Evolutionary conservation across 345 rosid genomes (phyloP).

Genomic region (Populus euphratica): DNA sequence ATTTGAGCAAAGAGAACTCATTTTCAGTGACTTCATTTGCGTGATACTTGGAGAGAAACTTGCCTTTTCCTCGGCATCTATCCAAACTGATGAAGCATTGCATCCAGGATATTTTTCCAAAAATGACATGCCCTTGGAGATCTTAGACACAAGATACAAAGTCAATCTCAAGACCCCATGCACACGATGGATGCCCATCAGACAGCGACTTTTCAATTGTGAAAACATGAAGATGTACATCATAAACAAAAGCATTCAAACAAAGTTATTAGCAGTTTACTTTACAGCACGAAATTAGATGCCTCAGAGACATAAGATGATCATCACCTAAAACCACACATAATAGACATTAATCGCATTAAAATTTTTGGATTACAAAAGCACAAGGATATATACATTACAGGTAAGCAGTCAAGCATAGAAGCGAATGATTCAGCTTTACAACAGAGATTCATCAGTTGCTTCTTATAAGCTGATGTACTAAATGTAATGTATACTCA

Average conservation of each 20-base stretch:
- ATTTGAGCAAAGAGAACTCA: neutral
- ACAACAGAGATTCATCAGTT: neutral
- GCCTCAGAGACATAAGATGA: neutral
- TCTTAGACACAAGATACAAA: neutral
- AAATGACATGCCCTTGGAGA: neutral
- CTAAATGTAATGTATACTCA: neutral
- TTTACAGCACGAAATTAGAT: neutral
- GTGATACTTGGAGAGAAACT: neutral
- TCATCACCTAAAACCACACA: neutral
- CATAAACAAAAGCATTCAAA: neutral
- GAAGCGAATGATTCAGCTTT: neutral
- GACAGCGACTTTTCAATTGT: neutral
- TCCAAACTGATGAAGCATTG: conserved; percentile 1
- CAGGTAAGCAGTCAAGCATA: neutral
- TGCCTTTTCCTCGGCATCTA: neutral
- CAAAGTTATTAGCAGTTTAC: neutral
- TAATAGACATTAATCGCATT: neutral
- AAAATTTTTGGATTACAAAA: neutral
- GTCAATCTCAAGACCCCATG: neutral
- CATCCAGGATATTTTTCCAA: neutral
- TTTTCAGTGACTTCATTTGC: neutral
- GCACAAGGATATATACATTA: neutral
- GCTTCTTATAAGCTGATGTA: neutral
- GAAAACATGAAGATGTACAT: neutral
- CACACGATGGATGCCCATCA: neutral